A percentile compares a stretch with the other conserved stretches of the same genome.
Evolutionary conservation across 257 asterid genomes (phyloP).

Genomic region (Echites panduratus): DNA sequence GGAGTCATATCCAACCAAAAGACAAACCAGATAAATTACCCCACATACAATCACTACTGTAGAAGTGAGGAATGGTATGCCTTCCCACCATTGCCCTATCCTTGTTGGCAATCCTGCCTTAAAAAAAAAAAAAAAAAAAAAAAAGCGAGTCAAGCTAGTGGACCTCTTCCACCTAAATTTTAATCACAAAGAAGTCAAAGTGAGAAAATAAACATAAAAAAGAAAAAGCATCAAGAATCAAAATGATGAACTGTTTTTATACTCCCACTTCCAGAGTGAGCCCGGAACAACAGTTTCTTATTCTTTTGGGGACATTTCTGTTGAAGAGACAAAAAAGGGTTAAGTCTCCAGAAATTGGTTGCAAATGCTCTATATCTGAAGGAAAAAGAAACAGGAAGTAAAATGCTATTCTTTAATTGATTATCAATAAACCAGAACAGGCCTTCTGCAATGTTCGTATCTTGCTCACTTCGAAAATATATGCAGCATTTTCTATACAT

Average conservation of each 20-base stretch:
- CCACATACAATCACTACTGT: conserved; percentile 64
- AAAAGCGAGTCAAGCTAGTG: not conserved
- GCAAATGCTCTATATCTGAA: no score
- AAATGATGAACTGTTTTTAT: not conserved
- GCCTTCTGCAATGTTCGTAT: not conserved
- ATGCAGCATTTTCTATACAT: not conserved
- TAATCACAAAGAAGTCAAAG: not conserved
- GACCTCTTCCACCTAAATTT: not conserved
- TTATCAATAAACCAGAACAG: not conserved
- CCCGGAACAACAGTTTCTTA: not conserved
- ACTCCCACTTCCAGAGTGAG: not conserved
- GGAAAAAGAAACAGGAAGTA: not conserved
- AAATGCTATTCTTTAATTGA: not conserved
- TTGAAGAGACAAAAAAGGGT: no score
- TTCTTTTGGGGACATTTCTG: no score
- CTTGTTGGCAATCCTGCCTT: conserved; percentile 86
- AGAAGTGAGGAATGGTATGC: conserved; percentile 82
- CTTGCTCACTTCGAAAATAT: not conserved
- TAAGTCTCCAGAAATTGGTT: no score
- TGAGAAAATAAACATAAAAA: not conserved
- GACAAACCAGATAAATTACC: conserved; percentile 71
- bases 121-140: conserved; percentile 7
- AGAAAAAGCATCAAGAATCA: not conserved
- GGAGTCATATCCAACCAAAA: conserved; percentile 88
- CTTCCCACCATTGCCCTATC: conserved; percentile 92